Evolutionary conservation across 768 basidiomycete species (phyloP), one percentile per base, ranked within the genome.

Genomic region (Psilocybe subaeruginosa): DNA sequence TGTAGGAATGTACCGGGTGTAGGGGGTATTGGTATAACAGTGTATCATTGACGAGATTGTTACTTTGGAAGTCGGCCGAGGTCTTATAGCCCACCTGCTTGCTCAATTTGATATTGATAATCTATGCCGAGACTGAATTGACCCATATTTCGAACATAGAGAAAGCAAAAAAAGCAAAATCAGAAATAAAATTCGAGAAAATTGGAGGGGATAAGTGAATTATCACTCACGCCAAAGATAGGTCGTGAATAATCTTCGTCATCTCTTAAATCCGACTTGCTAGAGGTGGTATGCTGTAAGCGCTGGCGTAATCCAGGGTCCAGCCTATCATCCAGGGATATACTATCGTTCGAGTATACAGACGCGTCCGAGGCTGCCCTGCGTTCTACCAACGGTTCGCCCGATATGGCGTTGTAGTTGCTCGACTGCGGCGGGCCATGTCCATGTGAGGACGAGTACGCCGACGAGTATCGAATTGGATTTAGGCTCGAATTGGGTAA

Each of bases 211-310:
- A 43, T 48, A 61, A 47, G 17, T n/a, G 48, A 29, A 58, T 23
- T 23, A 2, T 29, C 14, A 74, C 82, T 66, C 71, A 82, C 87
- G 61, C 77, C 84, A 62, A 88, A 78, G 27, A 87, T 83, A 54
- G 78, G 80, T 50, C 81, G 76, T 16, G 80, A 82, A 73, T 85
- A 85, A 62, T 85, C 86, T 61, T 85, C 82, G 29, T 84, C 80
- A 64, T 88, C 85, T 63, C 72, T 75, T 47, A 79, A 69, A 45
- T 72, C 78, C 61, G 65, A 65, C 37, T 43, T 43, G 41, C 68
- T 66, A 12, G 72, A 72, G 30, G 65, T 69, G 31, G 73, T 74
- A 30, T 71, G 68, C 33, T 70, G 66, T 66, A 76, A 60, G 53
- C 79, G 68, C 59, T 74, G 71, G 59, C 77, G 75, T 52, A 82